Evolutionary conservation across 352 stramenopile genomes (phyloP).

Genomic region (Peronospora tabacina): DNA sequence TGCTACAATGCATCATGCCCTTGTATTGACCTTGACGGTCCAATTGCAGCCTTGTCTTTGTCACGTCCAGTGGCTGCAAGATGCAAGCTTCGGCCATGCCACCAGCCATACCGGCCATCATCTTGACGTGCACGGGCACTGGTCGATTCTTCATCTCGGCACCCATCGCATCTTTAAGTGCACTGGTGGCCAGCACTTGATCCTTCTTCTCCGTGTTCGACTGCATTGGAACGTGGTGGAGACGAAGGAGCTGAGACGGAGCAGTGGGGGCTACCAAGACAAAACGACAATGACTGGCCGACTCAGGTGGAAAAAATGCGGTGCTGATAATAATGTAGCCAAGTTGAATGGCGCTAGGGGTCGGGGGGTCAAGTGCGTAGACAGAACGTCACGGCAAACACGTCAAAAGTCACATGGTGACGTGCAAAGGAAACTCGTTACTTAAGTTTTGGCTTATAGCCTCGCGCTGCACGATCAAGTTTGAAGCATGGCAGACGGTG

Average conservation of each 20-base stretch:
- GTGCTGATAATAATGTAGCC: conserved; percentile 5
- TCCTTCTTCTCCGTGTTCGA: conserved; percentile 21
- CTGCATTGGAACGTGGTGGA: conserved; percentile 4
- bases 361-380: conserved; percentile 17
- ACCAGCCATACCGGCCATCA: conserved; percentile 80
- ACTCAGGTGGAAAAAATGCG: neutral
- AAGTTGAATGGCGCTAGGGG: conserved; percentile 5
- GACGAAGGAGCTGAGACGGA: neutral
- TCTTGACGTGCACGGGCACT: conserved; percentile 77
- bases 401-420: conserved; percentile 20
- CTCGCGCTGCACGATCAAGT: too few relatives aligned
- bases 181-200: conserved; percentile 52
- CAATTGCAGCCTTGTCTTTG: conserved; percentile 83
- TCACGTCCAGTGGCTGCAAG: conserved; percentile 78
- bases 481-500: neutral
- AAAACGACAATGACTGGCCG: conserved; percentile 25
- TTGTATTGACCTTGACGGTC: conserved; percentile 73
- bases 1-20: conserved; percentile 74
- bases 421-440: conserved; percentile 2
- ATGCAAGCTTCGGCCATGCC: conserved; percentile 80
- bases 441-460: too few relatives aligned
- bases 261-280: conserved; percentile 15
- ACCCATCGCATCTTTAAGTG: conserved; percentile 67
- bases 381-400: conserved; percentile 9
- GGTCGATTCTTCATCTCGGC: conserved; percentile 59